Conservation (phyloP, 352 stramenopile genomes). For the Pythium phragmitis region DNA sequence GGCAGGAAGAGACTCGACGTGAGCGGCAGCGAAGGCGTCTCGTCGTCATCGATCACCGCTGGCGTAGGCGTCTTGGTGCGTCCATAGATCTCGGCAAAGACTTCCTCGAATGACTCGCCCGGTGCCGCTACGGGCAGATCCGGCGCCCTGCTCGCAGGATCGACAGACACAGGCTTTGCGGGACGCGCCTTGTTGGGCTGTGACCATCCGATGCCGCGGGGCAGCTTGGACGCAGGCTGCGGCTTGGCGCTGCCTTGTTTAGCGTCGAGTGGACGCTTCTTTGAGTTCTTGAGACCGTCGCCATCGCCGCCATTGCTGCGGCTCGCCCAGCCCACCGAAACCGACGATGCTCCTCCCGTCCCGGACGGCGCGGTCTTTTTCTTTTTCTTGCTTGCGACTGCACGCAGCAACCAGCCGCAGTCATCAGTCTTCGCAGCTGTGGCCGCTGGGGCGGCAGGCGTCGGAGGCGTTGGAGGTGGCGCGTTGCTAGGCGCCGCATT, state of each 20-base stretch:
- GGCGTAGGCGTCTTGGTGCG: background rate
- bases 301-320: background rate
- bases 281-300: background rate
- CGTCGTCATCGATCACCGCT: conserved; percentile 4
- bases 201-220: conserved; percentile 24
- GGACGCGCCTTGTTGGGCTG: conserved; percentile 7
- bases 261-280: conserved; percentile 11
- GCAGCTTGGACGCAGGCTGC: conserved; percentile 11
- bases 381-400: conserved; percentile 23
- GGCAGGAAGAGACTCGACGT: conserved; percentile 18
- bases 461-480: background rate
- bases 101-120: conserved; percentile 28
- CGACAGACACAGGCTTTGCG: background rate
- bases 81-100: conserved; percentile 32
- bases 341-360: background rate
- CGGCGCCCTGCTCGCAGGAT: background rate
- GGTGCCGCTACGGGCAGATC: background rate
- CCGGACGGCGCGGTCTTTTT: background rate
- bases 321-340: conserved; percentile 1
- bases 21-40: conserved; percentile 18
- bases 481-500: background rate
- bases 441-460: background rate
- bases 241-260: background rate
- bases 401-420: conserved; percentile 27
- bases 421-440: conserved; percentile 9